These are phyloP conservation scores for Thalassiosira allenii DNA, from an alignment of 352 stramenopile species.

Conservation along the genomic window DNA sequence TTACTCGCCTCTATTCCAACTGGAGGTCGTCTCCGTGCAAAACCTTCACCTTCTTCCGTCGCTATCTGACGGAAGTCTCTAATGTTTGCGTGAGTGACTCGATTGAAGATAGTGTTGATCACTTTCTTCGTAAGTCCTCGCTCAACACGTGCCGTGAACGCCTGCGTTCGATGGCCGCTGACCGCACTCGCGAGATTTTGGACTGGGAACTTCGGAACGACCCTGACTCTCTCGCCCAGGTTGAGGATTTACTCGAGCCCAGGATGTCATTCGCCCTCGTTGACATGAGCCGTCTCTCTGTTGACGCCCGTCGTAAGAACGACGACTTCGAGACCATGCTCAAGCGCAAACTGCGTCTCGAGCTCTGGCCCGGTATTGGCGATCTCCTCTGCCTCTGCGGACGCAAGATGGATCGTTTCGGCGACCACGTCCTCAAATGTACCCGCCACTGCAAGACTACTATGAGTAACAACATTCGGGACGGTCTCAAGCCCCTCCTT, in stretches of 20 bases:
- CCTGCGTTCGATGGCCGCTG: not conserved
- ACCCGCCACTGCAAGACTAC: slow-evolving; percentile 7
- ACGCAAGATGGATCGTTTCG: slow-evolving; percentile 5
- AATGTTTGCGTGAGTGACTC: not conserved
- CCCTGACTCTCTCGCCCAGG: slow-evolving; percentile 4
- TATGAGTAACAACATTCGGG: slow-evolving; percentile 3
- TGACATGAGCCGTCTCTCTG: slow-evolving; percentile 7
- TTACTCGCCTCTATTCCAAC: slow-evolving; percentile 13
- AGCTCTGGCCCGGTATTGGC: slow-evolving; percentile 1
- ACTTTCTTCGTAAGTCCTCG: slow-evolving; percentile 5
- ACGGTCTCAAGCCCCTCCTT: not conserved
- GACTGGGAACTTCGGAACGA: not conserved
- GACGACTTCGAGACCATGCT: slow-evolving; percentile 29
- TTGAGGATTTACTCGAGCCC: slow-evolving; percentile 21
- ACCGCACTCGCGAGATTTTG: not conserved
- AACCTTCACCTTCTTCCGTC: slow-evolving; percentile 2
- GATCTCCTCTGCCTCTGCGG: slow-evolving; percentile 14
- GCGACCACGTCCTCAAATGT: slow-evolving; percentile 1
- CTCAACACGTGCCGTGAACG: slow-evolving; percentile 12
- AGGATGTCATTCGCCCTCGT: slow-evolving; percentile 11
- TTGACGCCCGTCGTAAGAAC: slow-evolving; percentile 7
- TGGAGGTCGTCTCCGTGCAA: not conserved
- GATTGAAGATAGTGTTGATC: not conserved
- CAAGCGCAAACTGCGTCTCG: slow-evolving; percentile 17
- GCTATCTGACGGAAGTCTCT: not conserved